phyloP scores from a whole-genome alignment of 1,284 basidiomycete genomes.

The Pyrrhoderma noxium region DNA sequence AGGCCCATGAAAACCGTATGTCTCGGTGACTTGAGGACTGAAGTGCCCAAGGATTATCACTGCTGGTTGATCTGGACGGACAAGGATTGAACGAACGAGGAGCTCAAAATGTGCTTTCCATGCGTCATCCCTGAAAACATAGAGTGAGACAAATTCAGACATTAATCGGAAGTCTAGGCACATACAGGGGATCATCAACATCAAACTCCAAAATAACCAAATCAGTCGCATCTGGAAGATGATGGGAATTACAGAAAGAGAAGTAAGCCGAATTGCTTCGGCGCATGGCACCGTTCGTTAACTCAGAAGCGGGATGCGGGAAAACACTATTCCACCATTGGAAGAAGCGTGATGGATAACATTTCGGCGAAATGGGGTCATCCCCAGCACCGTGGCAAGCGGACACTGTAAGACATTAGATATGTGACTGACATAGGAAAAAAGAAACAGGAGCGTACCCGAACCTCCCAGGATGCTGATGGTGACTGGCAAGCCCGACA shows the following conservation, averaged over 20 bases:
- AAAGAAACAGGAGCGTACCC: slow-evolving; percentile 38
- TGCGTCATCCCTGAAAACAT: slow-evolving; percentile 51
- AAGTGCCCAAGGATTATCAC: slow-evolving; percentile 91
- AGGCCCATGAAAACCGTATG: slow-evolving; percentile 78
- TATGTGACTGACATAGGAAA: neutral
- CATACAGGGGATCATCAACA: slow-evolving; percentile 60
- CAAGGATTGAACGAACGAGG: slow-evolving; percentile 82
- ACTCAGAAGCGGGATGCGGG: slow-evolving; percentile 88
- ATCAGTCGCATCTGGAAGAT: slow-evolving; percentile 87
- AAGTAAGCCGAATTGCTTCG: slow-evolving; percentile 88
- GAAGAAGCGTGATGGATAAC: slow-evolving; percentile 89
- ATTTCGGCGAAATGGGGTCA: slow-evolving; percentile 77
- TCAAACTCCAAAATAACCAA: slow-evolving; percentile 92
- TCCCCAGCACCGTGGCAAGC: slow-evolving; percentile 92
- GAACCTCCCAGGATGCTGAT: slow-evolving; percentile 89
- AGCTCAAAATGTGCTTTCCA: slow-evolving; percentile 84
- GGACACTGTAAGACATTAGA: slow-evolving; percentile 48
- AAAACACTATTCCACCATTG: slow-evolving; percentile 94
- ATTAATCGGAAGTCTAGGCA: neutral
- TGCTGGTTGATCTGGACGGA: slow-evolving; percentile 83
- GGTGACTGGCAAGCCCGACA: slow-evolving; percentile 81
- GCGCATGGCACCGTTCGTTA: slow-evolving; percentile 91
- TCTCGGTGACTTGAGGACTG: slow-evolving; percentile 70
- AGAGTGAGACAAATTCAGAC: slow-evolving; percentile 5
- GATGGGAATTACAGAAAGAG: slow-evolving; percentile 84